Evolutionary conservation across 208 protist species (phyloP).

Genomic region (Trypanosoma boissoni): DNA sequence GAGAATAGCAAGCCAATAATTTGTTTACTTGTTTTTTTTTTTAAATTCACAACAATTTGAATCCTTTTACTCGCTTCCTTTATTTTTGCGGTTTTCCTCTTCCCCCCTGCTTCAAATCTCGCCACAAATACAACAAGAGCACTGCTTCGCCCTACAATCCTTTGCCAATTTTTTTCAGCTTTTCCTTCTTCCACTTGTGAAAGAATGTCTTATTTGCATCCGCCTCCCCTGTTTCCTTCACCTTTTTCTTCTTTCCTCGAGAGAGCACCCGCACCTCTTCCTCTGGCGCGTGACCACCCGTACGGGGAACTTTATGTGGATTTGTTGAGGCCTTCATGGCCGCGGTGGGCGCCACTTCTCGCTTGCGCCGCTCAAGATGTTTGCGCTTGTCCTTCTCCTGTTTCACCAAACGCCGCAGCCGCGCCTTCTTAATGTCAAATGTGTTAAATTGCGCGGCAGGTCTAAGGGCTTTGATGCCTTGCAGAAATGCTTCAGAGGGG

Average conservation of each 20-base stretch:
- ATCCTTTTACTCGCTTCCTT: too few relatives aligned
- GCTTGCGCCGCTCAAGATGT: conserved; percentile 44
- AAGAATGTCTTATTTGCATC: conserved; percentile 33
- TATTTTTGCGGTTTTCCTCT: too few relatives aligned
- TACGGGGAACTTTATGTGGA: conserved; percentile 73
- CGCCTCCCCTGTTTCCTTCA: conserved; percentile 22
- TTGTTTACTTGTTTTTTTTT: too few relatives aligned
- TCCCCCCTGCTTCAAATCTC: too few relatives aligned
- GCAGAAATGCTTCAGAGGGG: conserved; percentile 64
- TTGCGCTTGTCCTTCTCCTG: conserved; percentile 59
- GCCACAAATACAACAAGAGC: too few relatives aligned
- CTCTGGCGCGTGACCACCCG: conserved; percentile 35
- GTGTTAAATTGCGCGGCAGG: conserved; percentile 75
- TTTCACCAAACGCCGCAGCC: conserved; percentile 69
- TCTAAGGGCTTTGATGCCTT: conserved; percentile 69
- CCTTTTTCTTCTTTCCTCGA: conserved; percentile 30
- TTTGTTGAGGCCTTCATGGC: conserved; percentile 73
- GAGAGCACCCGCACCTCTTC: conserved; percentile 64
- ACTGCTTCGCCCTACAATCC: too few relatives aligned
- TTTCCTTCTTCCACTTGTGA: conserved; percentile 65
- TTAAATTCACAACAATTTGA: too few relatives aligned
- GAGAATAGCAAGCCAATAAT: conserved; percentile 5
- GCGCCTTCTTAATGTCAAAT: conserved; percentile 69
- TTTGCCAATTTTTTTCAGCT: conserved; percentile 61
- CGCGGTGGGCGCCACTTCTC: conserved; percentile 69